phyloP scores from a whole-genome alignment of 306 rosid species.

The Rubus idaeus region DNA sequence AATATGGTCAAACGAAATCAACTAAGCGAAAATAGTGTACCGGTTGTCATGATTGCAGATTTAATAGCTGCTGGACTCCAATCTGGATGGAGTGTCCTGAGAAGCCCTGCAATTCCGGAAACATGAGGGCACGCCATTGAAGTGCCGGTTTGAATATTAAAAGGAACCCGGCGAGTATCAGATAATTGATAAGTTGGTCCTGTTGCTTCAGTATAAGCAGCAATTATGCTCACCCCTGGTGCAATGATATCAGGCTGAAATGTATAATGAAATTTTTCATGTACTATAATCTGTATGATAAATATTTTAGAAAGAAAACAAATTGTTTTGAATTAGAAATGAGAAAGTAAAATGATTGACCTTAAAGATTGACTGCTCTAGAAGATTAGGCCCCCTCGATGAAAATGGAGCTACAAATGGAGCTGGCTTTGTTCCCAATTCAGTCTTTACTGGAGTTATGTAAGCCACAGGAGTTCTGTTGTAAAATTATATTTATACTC shows the following conservation, averaged over 20 bases:
- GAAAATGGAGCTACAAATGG: conserved; percentile 70
- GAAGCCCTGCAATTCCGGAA: conserved; percentile 50
- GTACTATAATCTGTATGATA: background rate
- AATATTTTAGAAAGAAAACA: background rate
- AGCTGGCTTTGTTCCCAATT: conserved; percentile 37
- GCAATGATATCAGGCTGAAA: conserved; percentile 64
- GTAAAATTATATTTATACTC: background rate
- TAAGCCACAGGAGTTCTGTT: conserved; percentile 55
- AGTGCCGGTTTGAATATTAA: conserved; percentile 35
- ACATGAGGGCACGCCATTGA: conserved; percentile 72
- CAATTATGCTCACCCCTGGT: conserved; percentile 53
- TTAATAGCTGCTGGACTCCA: conserved; percentile 69
- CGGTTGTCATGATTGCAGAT: conserved; percentile 72
- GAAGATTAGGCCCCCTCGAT: conserved; percentile 59
- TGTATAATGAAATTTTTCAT: background rate
- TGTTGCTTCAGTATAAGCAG: conserved; percentile 25
- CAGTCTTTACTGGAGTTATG: conserved; percentile 41
- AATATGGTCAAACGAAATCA: background rate
- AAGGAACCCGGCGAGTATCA: conserved; percentile 41
- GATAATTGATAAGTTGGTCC: conserved; percentile 18
- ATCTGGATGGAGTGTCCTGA: conserved; percentile 48
- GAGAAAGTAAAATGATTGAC: conserved; percentile 19
- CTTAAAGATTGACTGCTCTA: conserved; percentile 58
- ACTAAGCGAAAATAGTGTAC: conserved; percentile 15
- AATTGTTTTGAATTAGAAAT: background rate